Conservation (phyloP, 177 flowering plant species). For the Vitis hybrid region DNA sequence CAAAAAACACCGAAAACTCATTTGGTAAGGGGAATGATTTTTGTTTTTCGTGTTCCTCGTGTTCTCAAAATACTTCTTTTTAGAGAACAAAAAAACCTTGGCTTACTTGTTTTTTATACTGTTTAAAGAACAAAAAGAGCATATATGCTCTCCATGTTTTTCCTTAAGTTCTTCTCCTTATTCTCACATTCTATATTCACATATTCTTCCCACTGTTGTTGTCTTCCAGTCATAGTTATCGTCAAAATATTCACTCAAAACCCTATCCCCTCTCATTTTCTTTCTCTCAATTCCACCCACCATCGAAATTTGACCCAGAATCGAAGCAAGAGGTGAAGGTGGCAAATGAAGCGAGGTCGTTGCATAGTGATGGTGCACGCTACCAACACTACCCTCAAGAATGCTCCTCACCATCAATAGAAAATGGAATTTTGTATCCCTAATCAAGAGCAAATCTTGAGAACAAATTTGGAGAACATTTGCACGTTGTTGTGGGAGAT, state of each 20-base stretch:
- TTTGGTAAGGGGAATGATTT: too few species aligned
- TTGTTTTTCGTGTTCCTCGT: too few species aligned
- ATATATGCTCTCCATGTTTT: too few species aligned
- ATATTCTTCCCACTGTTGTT: constrained; percentile 40
- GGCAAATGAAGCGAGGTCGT: constrained; percentile 13
- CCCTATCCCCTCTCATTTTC: constrained; percentile 40
- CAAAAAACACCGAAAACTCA: too few species aligned
- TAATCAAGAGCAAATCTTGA: constrained; percentile 89
- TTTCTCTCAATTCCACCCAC: constrained; percentile 17
- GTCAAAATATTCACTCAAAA: constrained; percentile 35
- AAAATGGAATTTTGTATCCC: constrained; percentile 93
- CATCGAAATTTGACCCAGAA: background rate
- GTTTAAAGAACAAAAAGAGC: too few species aligned
- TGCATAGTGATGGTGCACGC: background rate
- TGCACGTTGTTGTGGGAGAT: constrained; percentile 92
- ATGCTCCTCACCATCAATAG: constrained; percentile 73
- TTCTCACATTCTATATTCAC: background rate
- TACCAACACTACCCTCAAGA: constrained; percentile 43
- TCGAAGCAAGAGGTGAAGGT: background rate
- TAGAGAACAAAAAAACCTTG: too few species aligned
- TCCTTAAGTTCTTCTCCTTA: too few species aligned
- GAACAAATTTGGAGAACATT: constrained; percentile 94
- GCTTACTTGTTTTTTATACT: too few species aligned
- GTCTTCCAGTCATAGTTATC: constrained; percentile 42
- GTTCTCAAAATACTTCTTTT: too few species aligned